phyloP scores from a whole-genome alignment of 2,329 filamentous ascomycete genomes.

The Fusarium buxicola region DNA sequence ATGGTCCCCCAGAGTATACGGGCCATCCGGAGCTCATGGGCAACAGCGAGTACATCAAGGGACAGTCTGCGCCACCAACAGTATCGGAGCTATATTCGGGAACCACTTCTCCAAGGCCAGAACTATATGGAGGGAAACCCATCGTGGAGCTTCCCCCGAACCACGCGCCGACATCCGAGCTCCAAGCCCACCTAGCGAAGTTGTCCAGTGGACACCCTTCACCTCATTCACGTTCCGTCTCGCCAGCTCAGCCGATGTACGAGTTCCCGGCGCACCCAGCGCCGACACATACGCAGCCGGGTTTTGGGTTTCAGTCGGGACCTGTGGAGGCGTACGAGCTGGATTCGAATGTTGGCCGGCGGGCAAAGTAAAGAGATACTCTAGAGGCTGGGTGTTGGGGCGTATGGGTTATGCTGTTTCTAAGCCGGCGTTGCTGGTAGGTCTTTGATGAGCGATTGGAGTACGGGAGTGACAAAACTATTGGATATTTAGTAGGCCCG shows the following conservation, averaged over 20 bases:
- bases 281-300: slow-evolving; percentile 32
- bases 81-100: slow-evolving; percentile 38
- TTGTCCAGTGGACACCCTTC: slow-evolving; percentile 35
- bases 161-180: slow-evolving; percentile 44
- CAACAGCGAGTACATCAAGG: slow-evolving; percentile 25
- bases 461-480: background rate
- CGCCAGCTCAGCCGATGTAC: slow-evolving; percentile 32
- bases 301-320: slow-evolving; percentile 51
- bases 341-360: slow-evolving; percentile 37
- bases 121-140: slow-evolving; percentile 38
- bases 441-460: slow-evolving; percentile 7
- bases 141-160: slow-evolving; percentile 40
- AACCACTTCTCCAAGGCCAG: slow-evolving; percentile 43
- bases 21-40: slow-evolving; percentile 52
- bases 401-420: slow-evolving; percentile 4
- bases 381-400: background rate
- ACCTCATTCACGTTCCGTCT: slow-evolving; percentile 29
- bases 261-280: slow-evolving; percentile 24
- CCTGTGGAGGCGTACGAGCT: slow-evolving; percentile 51
- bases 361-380: slow-evolving; percentile 10
- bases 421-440: slow-evolving; percentile 22
- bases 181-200: slow-evolving; percentile 39
- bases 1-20: slow-evolving; percentile 36
- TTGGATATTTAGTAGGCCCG: background rate
- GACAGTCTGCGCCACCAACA: slow-evolving; percentile 13